Evolutionary conservation across 2,329 filamentous ascomycete genomes (phyloP).

Genomic region (Arachnomyces sp.): DNA sequence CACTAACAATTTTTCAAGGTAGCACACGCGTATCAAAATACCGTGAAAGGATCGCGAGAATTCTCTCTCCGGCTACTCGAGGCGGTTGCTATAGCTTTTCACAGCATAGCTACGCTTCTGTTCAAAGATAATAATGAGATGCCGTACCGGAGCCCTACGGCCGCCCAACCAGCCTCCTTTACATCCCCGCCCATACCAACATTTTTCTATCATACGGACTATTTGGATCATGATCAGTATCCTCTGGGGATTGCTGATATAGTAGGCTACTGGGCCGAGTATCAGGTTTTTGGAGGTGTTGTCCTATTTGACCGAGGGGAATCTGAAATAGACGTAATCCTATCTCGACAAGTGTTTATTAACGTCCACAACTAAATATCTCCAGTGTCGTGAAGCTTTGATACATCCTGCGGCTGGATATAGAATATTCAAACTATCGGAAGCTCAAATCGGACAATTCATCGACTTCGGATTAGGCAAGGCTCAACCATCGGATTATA

Average conservation of each 20-base stretch:
- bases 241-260: constrained; percentile 5
- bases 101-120: background rate
- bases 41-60: background rate
- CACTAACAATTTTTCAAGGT: background rate
- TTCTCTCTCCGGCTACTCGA: constrained; percentile 2
- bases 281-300: constrained; percentile 4
- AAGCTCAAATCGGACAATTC: no score
- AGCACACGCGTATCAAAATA: constrained; percentile 1
- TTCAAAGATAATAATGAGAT: background rate
- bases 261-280: constrained; percentile 6
- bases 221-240: no score
- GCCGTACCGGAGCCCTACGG: background rate
- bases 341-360: no score
- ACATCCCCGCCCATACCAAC: background rate
- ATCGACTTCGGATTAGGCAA: no score
- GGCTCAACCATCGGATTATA: no score
- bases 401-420: no score
- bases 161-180: background rate
- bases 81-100: constrained; percentile 1
- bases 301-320: constrained; percentile 6
- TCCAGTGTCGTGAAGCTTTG: no score
- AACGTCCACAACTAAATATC: no score
- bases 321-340: no score
- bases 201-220: background rate
- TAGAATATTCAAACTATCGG: no score